Evolutionary conservation across 108 stramenopile genomes (phyloP).

Genomic region (Seminavis robusta): DNA sequence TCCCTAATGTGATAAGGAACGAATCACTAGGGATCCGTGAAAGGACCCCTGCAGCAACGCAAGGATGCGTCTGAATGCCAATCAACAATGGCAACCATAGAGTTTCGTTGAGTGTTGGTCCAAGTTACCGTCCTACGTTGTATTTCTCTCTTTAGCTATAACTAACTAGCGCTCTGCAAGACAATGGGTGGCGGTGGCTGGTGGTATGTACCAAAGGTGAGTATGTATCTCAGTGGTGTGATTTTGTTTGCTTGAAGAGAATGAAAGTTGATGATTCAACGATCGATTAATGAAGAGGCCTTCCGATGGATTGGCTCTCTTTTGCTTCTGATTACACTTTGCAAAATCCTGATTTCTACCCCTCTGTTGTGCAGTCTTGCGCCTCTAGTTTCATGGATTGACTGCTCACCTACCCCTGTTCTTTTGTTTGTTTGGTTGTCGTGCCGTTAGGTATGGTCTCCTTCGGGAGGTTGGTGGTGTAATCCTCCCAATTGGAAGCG

Average conservation of each 20-base stretch:
- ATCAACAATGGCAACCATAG: too few relatives aligned
- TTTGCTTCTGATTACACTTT: too few relatives aligned
- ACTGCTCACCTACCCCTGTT: background rate
- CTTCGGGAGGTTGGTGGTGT: slow-evolving; percentile 86
- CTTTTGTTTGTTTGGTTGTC: background rate
- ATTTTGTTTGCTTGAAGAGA: background rate
- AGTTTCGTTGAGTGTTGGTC: too few relatives aligned
- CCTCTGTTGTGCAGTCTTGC: background rate
- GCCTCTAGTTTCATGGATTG: background rate
- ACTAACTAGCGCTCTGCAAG: too few relatives aligned
- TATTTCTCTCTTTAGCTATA: too few relatives aligned
- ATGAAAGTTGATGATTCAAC: background rate
- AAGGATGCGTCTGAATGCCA: too few relatives aligned
- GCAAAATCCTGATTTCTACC: too few relatives aligned
- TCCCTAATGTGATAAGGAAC: too few relatives aligned
- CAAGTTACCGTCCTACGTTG: too few relatives aligned
- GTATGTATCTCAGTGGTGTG: slow-evolving; percentile 1
- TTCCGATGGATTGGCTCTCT: background rate
- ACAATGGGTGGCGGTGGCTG: slow-evolving; percentile 81
- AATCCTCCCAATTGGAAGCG: slow-evolving; percentile 74
- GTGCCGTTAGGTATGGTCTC: slow-evolving; percentile 73
- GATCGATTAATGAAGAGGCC: too few relatives aligned
- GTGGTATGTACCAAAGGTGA: slow-evolving; percentile 88
- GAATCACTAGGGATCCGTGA: too few relatives aligned
- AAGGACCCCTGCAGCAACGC: too few relatives aligned